A percentile compares a stretch with the other conserved stretches of the same genome.
These are phyloP conservation scores for Rheum nobile DNA, from an alignment of 148 eudicot genomes.

Conservation along the genomic window DNA sequence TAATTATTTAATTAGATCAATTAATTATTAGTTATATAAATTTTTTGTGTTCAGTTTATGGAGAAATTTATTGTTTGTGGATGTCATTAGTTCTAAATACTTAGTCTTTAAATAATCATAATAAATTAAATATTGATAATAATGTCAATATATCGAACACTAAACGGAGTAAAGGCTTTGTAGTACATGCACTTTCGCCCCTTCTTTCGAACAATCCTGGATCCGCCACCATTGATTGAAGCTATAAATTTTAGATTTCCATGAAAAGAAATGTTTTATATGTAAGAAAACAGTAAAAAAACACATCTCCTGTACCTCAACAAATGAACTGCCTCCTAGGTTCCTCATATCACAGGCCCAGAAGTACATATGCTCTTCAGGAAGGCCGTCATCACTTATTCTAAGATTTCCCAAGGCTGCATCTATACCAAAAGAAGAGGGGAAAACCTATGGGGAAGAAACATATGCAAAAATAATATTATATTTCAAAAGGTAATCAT, in stretches of 20 bases:
- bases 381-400: constrained; percentile 88
- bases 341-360: constrained; percentile 97
- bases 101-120: no score
- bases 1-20: no score
- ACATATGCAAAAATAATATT: neutral
- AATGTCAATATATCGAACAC: no score
- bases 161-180: no score
- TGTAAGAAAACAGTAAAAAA: neutral
- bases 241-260: neutral
- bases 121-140: no score
- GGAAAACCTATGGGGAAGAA: constrained; percentile 58
- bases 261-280: neutral
- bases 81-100: no score
- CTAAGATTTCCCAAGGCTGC: constrained; percentile 91
- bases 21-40: no score
- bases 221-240: no score
- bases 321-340: constrained; percentile 97
- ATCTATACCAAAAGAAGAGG: constrained; percentile 90
- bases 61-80: no score
- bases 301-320: constrained; percentile 47
- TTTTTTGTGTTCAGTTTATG: no score
- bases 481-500: neutral
- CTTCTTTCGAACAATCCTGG: no score
- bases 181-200: no score
- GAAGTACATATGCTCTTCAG: constrained; percentile 59